These are phyloP conservation scores for Teratosphaeria zuluensis DNA, from an alignment of 2,329 filamentous ascomycete genomes.

Conservation along the genomic window DNA sequence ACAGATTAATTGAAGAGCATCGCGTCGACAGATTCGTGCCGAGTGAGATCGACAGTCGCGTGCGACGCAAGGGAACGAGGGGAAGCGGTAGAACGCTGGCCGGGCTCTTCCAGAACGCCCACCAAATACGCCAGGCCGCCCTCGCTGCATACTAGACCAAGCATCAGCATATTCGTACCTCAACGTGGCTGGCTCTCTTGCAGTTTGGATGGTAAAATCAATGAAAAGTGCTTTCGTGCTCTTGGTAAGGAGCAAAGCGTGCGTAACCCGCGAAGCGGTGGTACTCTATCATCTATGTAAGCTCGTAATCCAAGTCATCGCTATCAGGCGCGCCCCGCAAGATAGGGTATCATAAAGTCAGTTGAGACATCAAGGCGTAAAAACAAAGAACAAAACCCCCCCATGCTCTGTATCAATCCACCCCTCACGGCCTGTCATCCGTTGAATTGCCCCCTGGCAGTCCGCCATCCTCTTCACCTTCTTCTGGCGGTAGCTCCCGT, in stretches of 20 bases:
- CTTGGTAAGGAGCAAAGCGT: not conserved
- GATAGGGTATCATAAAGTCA: not conserved
- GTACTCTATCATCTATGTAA: not conserved
- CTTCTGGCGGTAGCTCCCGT: constrained; percentile 7
- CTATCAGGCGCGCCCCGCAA: not conserved
- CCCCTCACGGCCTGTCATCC: constrained; percentile 12
- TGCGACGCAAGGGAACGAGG: too few relatives aligned
- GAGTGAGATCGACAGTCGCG: not conserved
- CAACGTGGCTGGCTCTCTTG: too few relatives aligned
- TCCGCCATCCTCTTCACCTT: constrained; percentile 33
- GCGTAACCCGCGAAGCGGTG: not conserved
- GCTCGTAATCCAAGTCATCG: not conserved
- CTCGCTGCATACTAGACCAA: too few relatives aligned
- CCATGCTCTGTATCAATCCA: not conserved
- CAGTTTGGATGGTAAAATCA: too few relatives aligned
- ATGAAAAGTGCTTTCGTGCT: too few relatives aligned
- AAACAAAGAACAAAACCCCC: not conserved
- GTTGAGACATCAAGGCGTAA: not conserved
- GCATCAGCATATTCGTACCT: too few relatives aligned
- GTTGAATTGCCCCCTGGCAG: constrained; percentile 30
- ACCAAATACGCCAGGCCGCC: not conserved
- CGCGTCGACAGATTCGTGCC: not conserved
- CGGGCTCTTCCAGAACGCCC: not conserved
- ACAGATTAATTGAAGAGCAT: too few relatives aligned
- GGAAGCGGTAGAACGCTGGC: not conserved